Evolutionary conservation across 2,329 filamentous ascomycete genomes (phyloP).

Genomic region (Colletotrichum spinosum): DNA sequence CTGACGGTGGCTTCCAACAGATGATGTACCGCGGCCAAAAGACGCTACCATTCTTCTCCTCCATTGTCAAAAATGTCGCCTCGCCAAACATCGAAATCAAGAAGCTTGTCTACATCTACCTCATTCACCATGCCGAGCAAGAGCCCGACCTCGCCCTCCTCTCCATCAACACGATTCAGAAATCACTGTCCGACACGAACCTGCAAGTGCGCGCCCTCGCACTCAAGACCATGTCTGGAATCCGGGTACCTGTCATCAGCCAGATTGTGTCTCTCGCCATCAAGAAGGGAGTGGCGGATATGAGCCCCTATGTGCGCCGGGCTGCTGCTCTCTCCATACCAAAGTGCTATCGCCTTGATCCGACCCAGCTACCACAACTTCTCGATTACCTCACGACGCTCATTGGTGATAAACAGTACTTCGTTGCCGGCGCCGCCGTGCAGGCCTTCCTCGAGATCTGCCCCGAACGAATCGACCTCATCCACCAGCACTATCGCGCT

Average conservation of each 20-base stretch:
- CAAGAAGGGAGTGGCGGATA: conserved; percentile 91
- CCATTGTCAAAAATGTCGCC: conserved; percentile 97
- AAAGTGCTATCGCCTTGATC: conserved; percentile 94
- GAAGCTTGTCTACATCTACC: conserved; percentile 98
- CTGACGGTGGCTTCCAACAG: conserved; percentile 57
- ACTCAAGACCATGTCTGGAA: conserved; percentile 95
- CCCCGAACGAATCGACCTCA: conserved; percentile 85
- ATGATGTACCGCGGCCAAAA: conserved; percentile 96
- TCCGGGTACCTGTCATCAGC: conserved; percentile 96
- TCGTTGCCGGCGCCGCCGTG: conserved; percentile 94
- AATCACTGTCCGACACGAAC: conserved; percentile 92
- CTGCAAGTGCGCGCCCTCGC: conserved; percentile 92
- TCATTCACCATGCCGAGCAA: conserved; percentile 94
- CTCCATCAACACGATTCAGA: conserved; percentile 99
- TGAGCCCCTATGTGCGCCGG: conserved; percentile 94
- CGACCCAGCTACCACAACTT: conserved; percentile 84
- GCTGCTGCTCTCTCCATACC: conserved; percentile 94
- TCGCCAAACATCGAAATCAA: conserved; percentile 95
- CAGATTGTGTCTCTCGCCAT: conserved; percentile 97
- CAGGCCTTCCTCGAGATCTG: conserved; percentile 90
- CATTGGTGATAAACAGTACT: conserved; percentile 92
- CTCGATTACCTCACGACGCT: conserved; percentile 83
- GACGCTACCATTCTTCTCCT: conserved; percentile 94
- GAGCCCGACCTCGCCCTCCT: conserved; percentile 95
- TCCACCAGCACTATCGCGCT: conserved; percentile 89